phyloP scores from a whole-genome alignment of 2,329 filamentous ascomycete species.

The Venturia pyrina region DNA sequence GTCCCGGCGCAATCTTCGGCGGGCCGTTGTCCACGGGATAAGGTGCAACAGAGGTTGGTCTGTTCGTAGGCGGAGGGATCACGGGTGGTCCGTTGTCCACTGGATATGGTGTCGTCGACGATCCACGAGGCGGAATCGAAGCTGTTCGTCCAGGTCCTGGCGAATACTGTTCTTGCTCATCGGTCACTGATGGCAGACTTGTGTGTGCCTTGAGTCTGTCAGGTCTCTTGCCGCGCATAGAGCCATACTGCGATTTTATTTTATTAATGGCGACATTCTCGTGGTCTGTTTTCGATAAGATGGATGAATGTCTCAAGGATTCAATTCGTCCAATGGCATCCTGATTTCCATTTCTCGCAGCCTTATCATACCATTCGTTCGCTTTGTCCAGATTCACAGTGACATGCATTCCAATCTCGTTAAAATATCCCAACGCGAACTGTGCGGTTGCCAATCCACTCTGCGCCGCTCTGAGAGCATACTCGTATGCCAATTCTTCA shows the following conservation, averaged over 20 bases:
- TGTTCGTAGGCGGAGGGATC: conserved; percentile 40
- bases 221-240: conserved; percentile 38
- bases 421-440: conserved; percentile 95
- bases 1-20: conserved; percentile 23
- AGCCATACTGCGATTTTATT: conserved; percentile 56
- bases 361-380: conserved; percentile 79
- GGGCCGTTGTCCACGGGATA: conserved; percentile 60
- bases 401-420: conserved; percentile 90
- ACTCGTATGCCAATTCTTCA: conserved; percentile 83
- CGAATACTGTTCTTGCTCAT: conserved; percentile 17
- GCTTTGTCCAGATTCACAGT: conserved; percentile 76
- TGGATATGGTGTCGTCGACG: conserved; percentile 33
- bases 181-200: conserved; percentile 30
- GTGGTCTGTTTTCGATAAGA: conserved; percentile 81
- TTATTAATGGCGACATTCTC: conserved; percentile 80
- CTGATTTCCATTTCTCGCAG: conserved; percentile 81
- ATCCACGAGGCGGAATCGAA: conserved; percentile 20
- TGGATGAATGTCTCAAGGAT: conserved; percentile 71
- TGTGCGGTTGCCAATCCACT: conserved; percentile 80
- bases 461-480: conserved; percentile 76
- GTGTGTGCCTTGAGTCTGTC: conserved; percentile 28
- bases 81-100: conserved; percentile 32
- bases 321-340: conserved; percentile 77
- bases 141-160: conserved; percentile 19
- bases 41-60: conserved; percentile 50